Conservation (phyloP, 345 rosid genomes). For the Salix dunnii region DNA sequence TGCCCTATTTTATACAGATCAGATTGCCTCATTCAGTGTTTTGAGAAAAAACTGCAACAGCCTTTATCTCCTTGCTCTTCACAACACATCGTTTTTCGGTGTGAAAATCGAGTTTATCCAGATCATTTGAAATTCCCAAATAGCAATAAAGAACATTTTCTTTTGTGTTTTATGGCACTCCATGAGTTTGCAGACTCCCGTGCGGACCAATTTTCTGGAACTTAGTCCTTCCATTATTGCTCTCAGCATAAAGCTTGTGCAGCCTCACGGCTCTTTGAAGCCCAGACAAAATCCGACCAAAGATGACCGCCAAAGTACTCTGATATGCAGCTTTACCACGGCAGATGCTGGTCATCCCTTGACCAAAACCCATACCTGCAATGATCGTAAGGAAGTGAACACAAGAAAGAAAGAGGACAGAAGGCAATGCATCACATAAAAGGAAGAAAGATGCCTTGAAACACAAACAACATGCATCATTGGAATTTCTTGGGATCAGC, state of each 20-base stretch:
- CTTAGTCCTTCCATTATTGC: slow-evolving; percentile 39
- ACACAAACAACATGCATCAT: not conserved
- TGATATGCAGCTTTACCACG: slow-evolving; percentile 47
- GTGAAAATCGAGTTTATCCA: slow-evolving; percentile 42
- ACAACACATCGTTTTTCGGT: slow-evolving; percentile 36
- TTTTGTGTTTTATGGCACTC: slow-evolving; percentile 4
- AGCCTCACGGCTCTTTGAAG: slow-evolving; percentile 45
- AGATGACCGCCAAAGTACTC: slow-evolving; percentile 44
- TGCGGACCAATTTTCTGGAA: slow-evolving; percentile 18
- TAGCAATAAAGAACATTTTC: slow-evolving; percentile 38
- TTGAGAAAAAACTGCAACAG: slow-evolving; percentile 16
- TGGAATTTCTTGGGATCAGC: slow-evolving; percentile 6
- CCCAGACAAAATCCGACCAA: slow-evolving; percentile 43
- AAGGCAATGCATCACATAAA: not conserved
- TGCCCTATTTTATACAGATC: not conserved
- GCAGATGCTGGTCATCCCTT: slow-evolving; percentile 30
- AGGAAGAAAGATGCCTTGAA: not conserved
- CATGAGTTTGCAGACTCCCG: slow-evolving; percentile 2
- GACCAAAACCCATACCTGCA: slow-evolving; percentile 41
- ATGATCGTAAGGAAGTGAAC: not conserved
- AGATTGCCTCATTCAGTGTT: not conserved
- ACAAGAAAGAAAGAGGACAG: slow-evolving; percentile 10
- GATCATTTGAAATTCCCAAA: slow-evolving; percentile 45
- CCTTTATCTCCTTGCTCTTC: slow-evolving; percentile 44
- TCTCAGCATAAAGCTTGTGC: slow-evolving; percentile 32